Conservation (phyloP, 495 filamentous ascomycete species). For the Coniosporium apollinis region DNA sequence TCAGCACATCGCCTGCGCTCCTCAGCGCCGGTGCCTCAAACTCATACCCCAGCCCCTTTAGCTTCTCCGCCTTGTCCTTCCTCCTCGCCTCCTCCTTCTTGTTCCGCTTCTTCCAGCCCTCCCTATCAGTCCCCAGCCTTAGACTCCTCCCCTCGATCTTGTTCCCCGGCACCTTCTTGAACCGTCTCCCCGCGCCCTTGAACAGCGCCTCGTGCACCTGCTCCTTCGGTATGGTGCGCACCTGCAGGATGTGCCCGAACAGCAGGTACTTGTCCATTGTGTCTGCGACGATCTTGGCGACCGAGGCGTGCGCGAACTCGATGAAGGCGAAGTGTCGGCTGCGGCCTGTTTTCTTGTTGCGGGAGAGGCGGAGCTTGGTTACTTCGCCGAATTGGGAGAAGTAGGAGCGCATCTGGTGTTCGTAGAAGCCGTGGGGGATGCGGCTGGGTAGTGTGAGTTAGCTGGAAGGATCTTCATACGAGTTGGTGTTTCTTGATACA, state of each 20-base stretch:
- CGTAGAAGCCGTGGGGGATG: constrained; percentile 91
- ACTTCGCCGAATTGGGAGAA: constrained; percentile 92
- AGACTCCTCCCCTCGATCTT: constrained; percentile 60
- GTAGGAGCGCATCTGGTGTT: constrained; percentile 84
- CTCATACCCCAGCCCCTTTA: constrained; percentile 73
- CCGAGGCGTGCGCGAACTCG: constrained; percentile 61
- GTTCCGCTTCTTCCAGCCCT: constrained; percentile 59
- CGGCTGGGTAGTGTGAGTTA: constrained; percentile 32
- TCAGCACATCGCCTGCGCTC: constrained; percentile 38
- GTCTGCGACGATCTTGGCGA: constrained; percentile 73
- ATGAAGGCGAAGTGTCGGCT: constrained; percentile 89
- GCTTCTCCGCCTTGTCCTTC: constrained; percentile 45
- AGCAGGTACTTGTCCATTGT: constrained; percentile 98
- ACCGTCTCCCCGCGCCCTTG: constrained; percentile 74
- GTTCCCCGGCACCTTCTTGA: constrained; percentile 75
- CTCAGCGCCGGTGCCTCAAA: constrained; percentile 60
- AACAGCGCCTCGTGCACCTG: constrained; percentile 68
- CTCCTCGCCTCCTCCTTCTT: constrained; percentile 52
- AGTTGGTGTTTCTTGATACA: constrained; percentile 8
- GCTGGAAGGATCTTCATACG: constrained; percentile 1
- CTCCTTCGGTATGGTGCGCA: constrained; percentile 55
- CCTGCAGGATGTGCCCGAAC: constrained; percentile 81
- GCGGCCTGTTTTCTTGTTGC: constrained; percentile 73
- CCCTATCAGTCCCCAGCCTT: constrained; percentile 48
- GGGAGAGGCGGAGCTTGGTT: constrained; percentile 63